Evolutionary conservation across 2,329 filamentous ascomycete species (phyloP).

Genomic region (Venturia effusa): DNA sequence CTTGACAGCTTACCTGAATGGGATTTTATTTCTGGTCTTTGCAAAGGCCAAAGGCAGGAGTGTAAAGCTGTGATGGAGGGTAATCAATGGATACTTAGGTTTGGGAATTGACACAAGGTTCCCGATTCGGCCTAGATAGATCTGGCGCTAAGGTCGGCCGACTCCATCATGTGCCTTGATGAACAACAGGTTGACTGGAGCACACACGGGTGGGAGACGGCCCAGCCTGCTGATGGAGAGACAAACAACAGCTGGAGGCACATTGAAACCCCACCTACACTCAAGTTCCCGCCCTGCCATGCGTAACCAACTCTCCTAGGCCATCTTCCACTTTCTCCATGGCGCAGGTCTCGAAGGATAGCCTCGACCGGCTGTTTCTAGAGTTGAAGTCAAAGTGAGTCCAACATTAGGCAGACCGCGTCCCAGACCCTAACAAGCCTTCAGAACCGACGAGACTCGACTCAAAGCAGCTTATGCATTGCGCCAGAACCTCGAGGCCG

Average conservation of each 20-base stretch:
- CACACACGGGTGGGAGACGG: background rate
- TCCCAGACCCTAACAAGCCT: constrained; percentile 16
- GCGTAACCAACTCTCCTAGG: background rate
- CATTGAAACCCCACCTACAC: too few species aligned
- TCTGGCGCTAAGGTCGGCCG: background rate
- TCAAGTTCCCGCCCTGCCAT: background rate
- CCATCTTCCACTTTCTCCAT: constrained; percentile 12
- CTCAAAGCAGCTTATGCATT: constrained; percentile 33
- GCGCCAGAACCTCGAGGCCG: constrained; percentile 32
- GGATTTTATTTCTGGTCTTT: too few species aligned
- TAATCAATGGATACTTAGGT: too few species aligned
- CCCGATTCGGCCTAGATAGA: background rate
- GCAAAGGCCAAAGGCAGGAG: too few species aligned
- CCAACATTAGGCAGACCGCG: background rate
- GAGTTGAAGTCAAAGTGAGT: constrained; percentile 47
- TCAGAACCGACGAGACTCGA: constrained; percentile 32
- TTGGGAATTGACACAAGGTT: too few species aligned
- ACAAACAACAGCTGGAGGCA: background rate
- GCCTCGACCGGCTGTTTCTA: constrained; percentile 44
- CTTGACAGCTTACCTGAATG: too few species aligned
- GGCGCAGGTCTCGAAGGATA: constrained; percentile 32
- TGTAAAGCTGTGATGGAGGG: too few species aligned
- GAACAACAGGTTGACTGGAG: background rate
- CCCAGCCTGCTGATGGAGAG: background rate
- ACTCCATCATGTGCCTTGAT: background rate